Percentiles rank a stretch among this genome's conserved stretches.
phyloP scores from a whole-genome alignment of 2,329 filamentous ascomycete species.

The Aureobasidium pullulans region DNA sequence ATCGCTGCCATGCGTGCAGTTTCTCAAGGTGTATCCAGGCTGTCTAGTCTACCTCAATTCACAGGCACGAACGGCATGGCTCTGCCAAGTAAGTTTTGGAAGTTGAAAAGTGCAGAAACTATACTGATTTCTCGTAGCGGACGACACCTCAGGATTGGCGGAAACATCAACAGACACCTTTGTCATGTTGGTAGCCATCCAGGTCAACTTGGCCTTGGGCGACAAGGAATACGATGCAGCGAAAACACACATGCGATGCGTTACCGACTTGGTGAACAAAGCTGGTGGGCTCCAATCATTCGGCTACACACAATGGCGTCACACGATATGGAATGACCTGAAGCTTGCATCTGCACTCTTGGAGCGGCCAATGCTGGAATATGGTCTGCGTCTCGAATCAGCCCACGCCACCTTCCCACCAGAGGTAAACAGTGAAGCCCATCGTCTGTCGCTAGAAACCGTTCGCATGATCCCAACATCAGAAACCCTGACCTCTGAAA shows the following conservation, averaged over 20 bases:
- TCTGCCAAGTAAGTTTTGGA: neutral
- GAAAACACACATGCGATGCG: constrained; percentile 9
- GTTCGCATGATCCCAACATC: constrained; percentile 9
- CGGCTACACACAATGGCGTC: constrained; percentile 10
- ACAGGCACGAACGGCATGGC: neutral
- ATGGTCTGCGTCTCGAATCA: neutral
- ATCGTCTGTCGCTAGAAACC: constrained; percentile 2
- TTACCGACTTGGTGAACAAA: neutral
- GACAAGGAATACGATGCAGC: constrained; percentile 12
- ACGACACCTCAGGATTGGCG: neutral
- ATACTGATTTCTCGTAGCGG: neutral
- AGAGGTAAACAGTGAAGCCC: neutral
- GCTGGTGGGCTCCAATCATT: constrained; percentile 5
- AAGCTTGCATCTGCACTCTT: constrained; percentile 7
- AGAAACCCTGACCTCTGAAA: neutral
- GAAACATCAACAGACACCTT: constrained; percentile 8
- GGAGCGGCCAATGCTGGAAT: constrained; percentile 8
- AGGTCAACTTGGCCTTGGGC: constrained; percentile 3
- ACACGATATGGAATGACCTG: constrained; percentile 10
- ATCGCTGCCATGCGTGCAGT: constrained; percentile 12
- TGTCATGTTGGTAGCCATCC: constrained; percentile 10
- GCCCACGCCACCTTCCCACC: neutral
- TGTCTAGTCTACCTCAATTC: constrained; percentile 8
- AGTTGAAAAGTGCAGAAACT: too few species aligned
- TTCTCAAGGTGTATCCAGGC: constrained; percentile 3